Base-by-base conservation (phyloP, 306 rosid species). In the Quercus cerris region DNA sequence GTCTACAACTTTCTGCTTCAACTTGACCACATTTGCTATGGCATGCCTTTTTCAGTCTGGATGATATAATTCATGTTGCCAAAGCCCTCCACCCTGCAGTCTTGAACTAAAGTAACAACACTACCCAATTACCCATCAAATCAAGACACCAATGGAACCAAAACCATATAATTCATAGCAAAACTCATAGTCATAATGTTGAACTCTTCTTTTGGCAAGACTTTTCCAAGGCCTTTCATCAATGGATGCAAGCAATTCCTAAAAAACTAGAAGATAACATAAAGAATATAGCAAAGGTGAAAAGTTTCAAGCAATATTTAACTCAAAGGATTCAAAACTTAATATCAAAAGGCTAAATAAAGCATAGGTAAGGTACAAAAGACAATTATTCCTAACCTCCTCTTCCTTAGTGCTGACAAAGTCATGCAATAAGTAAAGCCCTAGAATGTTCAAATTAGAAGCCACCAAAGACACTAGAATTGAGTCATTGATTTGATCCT, bases 71-170 rank as follows among this genome's bases (percentile, higher is more conserved):
- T 30, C 31, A 30, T 30, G 98, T 98, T 30, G 86, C 17, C 73
- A 95, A 71, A 87, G 98, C 92, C 90, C 99, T 89, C 99, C 99
- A 95, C 72, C 80, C 88, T 20, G 91, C 97, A 76, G 97, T 93
- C 88, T 94, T 91, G 98, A 90, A 86, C 90, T 84, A 88, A 83
- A 86, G 75, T 49, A 41, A 38, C 15, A 70, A 17, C 68, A 25
- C 56, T 18, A 30, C 31, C 31, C 4, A 30, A 30, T 61, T 38
- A 77, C 64, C 56, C 76, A 82, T 85, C 80, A 80, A 76, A 82
- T 52, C 75, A 64, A 64, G 70, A 56, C 80, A 75, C 44, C 63
- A 68, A 66, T 41, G 3, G 31, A 22, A 41, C 33, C 28, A 61
- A 78, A 77, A 28, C 27, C 31, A 30, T 30, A 27, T 27, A 27